Evolutionary conservation across 139 green algal species (phyloP), one percentile per base, ranked within the genome.

Genomic region (Desmodesmus armatus): DNA sequence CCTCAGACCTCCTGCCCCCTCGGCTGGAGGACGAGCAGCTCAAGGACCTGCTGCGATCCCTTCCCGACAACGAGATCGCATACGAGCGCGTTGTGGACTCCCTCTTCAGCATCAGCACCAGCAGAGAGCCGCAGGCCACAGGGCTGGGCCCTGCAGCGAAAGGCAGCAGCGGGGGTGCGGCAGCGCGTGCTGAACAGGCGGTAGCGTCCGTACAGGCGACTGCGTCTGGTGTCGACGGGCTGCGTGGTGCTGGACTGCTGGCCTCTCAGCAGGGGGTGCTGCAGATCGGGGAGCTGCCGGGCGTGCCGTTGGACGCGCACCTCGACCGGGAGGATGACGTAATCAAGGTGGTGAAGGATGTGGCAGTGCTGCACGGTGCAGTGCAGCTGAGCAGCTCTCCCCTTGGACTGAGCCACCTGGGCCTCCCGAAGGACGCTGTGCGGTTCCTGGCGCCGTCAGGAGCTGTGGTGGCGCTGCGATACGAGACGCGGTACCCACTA

Each of bases 11-110:
- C 69, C 88, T 99, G 80, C 96, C 96, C 7, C 91, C 95, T 0
- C 78, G 89, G 5, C 85, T 98, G 33, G 94, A 94, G 77, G 93
- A 98, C 85, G 96, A 98, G 88, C 91, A 96, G 88, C 85, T 98
- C 6, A 91, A 90, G 9, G 96, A 98, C 86, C 83, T 98, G 62
- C 89, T 98, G 51, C 88, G 95, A 60, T 95, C 91, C 31, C 89
- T 98, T 65, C 94, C 93, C 5, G 93, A 96, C 84, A 93, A 92
- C 78, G 78, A 91, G 2, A 84, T 88, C 0, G 89, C 91, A 0
- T 90, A 94, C 71, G 92, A 96, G 40, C 89, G 91, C 17, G 90
- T 97, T 29, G 80, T 98, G 66, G 94, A 94, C 23, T 92, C 93
- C 0, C 76, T 97, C 5, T 98, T 98, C 70, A 77, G 23, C 62